These are phyloP conservation scores for Vachellia collinsii DNA, from an alignment of 306 rosid genomes.

Conservation along the genomic window DNA sequence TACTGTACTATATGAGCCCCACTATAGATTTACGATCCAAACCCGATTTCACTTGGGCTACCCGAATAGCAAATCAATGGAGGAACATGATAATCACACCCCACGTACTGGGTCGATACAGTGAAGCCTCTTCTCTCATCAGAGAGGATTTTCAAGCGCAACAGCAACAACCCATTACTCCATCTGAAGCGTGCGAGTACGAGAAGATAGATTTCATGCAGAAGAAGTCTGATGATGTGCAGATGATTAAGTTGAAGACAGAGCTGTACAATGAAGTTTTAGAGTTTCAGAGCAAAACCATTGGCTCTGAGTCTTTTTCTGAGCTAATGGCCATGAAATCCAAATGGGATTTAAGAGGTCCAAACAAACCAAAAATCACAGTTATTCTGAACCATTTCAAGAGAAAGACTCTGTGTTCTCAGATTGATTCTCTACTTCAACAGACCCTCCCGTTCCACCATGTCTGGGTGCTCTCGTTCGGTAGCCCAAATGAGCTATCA, in stretches of 20 bases:
- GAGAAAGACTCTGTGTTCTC: constrained; percentile 92
- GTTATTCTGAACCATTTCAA: constrained; percentile 91
- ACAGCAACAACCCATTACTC: constrained; percentile 43
- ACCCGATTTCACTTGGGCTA: constrained; percentile 84
- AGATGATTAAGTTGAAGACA: constrained; percentile 77
- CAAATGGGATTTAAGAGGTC: constrained; percentile 66
- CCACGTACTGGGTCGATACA: constrained; percentile 64
- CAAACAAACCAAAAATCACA: constrained; percentile 67
- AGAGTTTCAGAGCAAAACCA: constrained; percentile 59
- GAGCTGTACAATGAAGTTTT: constrained; percentile 74
- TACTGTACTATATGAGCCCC: constrained; percentile 88
- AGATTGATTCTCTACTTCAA: constrained; percentile 75
- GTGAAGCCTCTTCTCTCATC: constrained; percentile 62
- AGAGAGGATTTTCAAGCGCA: constrained; percentile 36
- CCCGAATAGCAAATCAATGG: constrained; percentile 85
- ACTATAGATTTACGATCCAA: constrained; percentile 70
- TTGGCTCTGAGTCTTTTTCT: constrained; percentile 70
- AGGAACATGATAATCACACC: constrained; percentile 65
- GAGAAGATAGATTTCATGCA: constrained; percentile 89
- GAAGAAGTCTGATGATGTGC: constrained; percentile 82
- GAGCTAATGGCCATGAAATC: constrained; percentile 85
- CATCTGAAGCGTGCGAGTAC: constrained; percentile 62
- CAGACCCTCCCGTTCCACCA: constrained; percentile 90
- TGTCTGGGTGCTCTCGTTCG: constrained; percentile 95
- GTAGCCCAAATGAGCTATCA: constrained; percentile 88